These are phyloP conservation scores for Pythium sp. DNA, from an alignment of 352 stramenopile species.

Conservation along the genomic window DNA sequence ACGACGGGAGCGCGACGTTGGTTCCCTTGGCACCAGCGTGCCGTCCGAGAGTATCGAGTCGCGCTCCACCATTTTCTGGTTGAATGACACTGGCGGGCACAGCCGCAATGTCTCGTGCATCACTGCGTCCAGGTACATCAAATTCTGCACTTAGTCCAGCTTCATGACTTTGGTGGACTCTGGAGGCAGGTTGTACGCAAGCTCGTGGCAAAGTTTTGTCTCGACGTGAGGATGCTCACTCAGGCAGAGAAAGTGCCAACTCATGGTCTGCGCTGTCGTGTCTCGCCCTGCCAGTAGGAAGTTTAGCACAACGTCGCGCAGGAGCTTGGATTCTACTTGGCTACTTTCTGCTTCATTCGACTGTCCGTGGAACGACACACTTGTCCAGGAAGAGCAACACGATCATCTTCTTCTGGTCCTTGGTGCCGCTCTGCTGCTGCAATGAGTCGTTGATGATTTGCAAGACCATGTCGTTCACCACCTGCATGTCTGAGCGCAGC, in stretches of 20 bases:
- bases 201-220: neutral
- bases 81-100: constrained; percentile 14
- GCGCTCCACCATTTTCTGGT: constrained; percentile 20
- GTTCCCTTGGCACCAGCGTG: constrained; percentile 23
- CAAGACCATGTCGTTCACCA: constrained; percentile 10
- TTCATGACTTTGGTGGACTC: neutral
- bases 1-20: constrained; percentile 24
- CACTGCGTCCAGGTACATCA: constrained; percentile 7
- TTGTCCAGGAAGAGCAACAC: constrained; percentile 27
- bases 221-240: constrained; percentile 38
- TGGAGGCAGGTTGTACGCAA: neutral
- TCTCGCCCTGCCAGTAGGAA: constrained; percentile 66
- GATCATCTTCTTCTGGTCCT: neutral
- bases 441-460: constrained; percentile 19
- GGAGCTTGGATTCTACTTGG: constrained; percentile 18
- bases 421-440: neutral
- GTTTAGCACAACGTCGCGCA: constrained; percentile 59
- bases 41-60: constrained; percentile 35
- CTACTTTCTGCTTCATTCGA: neutral
- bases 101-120: constrained; percentile 21
- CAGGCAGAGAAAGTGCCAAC: constrained; percentile 56
- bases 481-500: neutral
- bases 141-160: constrained; percentile 12
- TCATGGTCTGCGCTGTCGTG: constrained; percentile 50
- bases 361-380: neutral